phyloP scores from a whole-genome alignment of 495 filamentous ascomycete genomes.

The Usnea hakonensis region DNA sequence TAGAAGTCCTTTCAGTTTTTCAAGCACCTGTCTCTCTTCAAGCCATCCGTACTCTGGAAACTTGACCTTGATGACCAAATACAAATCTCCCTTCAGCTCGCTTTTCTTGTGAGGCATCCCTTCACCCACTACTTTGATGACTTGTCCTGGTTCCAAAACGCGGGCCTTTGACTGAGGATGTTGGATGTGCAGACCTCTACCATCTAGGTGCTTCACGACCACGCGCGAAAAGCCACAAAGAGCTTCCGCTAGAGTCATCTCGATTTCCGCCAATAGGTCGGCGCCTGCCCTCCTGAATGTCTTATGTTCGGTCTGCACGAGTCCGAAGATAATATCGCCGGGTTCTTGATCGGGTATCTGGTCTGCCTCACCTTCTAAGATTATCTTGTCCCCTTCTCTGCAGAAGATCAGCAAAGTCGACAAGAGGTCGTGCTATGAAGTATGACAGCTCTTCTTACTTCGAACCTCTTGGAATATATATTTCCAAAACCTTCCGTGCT shows the following conservation, averaged over 20 bases:
- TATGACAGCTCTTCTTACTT: no score
- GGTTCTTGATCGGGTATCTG: constrained; percentile 86
- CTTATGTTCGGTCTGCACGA: constrained; percentile 74
- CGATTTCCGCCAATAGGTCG: constrained; percentile 72
- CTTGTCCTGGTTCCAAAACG: constrained; percentile 69
- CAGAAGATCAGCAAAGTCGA: constrained; percentile 20
- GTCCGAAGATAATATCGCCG: constrained; percentile 83
- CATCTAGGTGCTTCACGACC: constrained; percentile 87
- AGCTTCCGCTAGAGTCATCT: constrained; percentile 75
- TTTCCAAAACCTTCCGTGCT: constrained; percentile 86
- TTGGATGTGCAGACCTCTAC: constrained; percentile 74
- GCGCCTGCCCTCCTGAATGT: constrained; percentile 72
- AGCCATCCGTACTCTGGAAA: constrained; percentile 86
- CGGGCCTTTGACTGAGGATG: constrained; percentile 62
- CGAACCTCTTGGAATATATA: constrained; percentile 89
- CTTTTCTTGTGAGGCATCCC: constrained; percentile 89
- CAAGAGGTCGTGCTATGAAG: neutral
- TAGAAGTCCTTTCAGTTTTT: constrained; percentile 63
- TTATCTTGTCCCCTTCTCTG: constrained; percentile 78
- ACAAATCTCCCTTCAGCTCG: constrained; percentile 79
- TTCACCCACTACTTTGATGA: constrained; percentile 76
- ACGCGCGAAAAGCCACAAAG: constrained; percentile 84
- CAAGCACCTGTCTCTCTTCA: constrained; percentile 55
- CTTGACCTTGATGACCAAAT: constrained; percentile 73
- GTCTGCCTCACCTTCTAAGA: constrained; percentile 90